phyloP scores from a whole-genome alignment of 2,329 filamentous ascomycete species.

The Xylariaceae sp. region DNA sequence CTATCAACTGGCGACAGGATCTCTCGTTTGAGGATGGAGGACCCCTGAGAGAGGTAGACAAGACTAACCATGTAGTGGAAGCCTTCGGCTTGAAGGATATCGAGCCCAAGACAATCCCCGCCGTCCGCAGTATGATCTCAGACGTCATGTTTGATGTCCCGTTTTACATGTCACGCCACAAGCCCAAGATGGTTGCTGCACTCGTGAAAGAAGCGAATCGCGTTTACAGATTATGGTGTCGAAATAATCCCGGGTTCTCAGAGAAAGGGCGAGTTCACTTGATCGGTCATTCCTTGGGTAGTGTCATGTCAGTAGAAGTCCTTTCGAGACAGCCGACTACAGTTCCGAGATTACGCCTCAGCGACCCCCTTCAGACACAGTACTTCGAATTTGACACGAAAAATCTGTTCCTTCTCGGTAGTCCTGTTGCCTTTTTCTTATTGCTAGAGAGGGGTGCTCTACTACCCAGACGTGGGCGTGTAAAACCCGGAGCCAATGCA shows the following conservation, averaged over 20 bases:
- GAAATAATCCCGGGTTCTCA: slow-evolving; percentile 83
- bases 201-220: slow-evolving; percentile 87
- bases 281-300: slow-evolving; percentile 88
- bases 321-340: slow-evolving; percentile 80
- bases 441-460: slow-evolving; percentile 70
- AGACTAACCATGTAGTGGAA: slow-evolving; percentile 48
- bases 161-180: slow-evolving; percentile 95
- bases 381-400: slow-evolving; percentile 89
- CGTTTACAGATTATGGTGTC: slow-evolving; percentile 92
- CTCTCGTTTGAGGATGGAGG: slow-evolving; percentile 81
- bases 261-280: slow-evolving; percentile 80
- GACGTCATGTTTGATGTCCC: slow-evolving; percentile 99
- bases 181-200: slow-evolving; percentile 87
- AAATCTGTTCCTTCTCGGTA: slow-evolving; percentile 84
- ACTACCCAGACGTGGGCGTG: slow-evolving; percentile 67
- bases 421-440: slow-evolving; percentile 87
- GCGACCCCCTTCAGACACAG: slow-evolving; percentile 40
- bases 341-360: slow-evolving; percentile 48
- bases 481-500: slow-evolving; percentile 67
- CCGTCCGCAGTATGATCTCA: slow-evolving; percentile 87
- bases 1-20: slow-evolving; percentile 87
- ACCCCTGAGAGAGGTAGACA: slow-evolving; percentile 49
- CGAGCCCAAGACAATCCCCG: slow-evolving; percentile 82
- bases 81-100: slow-evolving; percentile 75
- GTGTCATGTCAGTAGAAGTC: slow-evolving; percentile 89